Base-by-base conservation (phyloP, 495 filamentous ascomycete genomes). In the Aspergillus homomorphus region DNA sequence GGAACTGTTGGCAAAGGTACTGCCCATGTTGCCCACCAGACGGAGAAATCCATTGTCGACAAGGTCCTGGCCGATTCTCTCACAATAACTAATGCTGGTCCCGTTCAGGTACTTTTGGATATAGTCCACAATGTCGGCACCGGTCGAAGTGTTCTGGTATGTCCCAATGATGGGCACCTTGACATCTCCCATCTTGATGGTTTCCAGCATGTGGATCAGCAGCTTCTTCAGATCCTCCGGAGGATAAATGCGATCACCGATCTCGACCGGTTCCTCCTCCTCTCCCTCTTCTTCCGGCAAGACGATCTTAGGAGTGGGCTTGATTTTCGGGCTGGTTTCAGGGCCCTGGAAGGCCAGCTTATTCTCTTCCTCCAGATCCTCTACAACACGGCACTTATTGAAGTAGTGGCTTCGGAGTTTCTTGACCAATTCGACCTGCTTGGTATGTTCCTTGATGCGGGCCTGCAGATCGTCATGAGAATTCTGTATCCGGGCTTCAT, bases 311-410 rank as follows among this genome's bases (percentile, higher is more conserved):
- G 86, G 86, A 1, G 83, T 76, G n/a, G 66, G 59, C 49, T 75
- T 72, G 48, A 61, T 43, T 59, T 78, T 78, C 9, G 81, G 82
- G 62, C 81, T 84, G 4, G 65, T 65, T 28, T 88, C 85, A 1
- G 92, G 91, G 59, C 90, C 90, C 67, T 97, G 91, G 70, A 98
- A 97, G 28, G 91, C 92, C 14, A 99, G 84, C 73, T 98, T 97
- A 68, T 96, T 96, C 80, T 99, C 94, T 73, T 99, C 94, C 65
- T 98, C 95, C 54, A 97, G 73, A 67, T 99, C 94, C 71, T 99
- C 94, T 7, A 97, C 87, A 45, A 96, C 82, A 46, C 94, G 89
- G 66, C 94, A 99, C 74, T 97, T 98, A 78, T 96, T 98, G 83
- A 96, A 99, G 73, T 99, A 99, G 61, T 88, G 84, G 66, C 92